These are phyloP conservation scores for Trichoderma koningii DNA, from an alignment of 2,329 filamentous ascomycete genomes.

Conservation along the genomic window DNA sequence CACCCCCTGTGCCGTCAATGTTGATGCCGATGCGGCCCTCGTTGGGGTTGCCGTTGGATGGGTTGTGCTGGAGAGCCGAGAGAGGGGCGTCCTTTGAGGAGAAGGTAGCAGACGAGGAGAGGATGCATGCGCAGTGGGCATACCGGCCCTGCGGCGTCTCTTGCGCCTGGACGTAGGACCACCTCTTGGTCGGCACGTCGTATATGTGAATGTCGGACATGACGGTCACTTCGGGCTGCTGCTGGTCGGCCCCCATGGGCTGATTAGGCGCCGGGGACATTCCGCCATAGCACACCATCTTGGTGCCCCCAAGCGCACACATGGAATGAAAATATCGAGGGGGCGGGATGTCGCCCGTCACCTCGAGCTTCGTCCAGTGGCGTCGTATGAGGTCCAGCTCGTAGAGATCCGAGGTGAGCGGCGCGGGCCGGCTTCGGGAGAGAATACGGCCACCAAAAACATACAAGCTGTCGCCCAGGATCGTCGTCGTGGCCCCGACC, in stretches of 20 bases:
- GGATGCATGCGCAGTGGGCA: conserved; percentile 90
- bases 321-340: conserved; percentile 97
- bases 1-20: conserved; percentile 86
- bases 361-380: conserved; percentile 90
- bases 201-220: conserved; percentile 99
- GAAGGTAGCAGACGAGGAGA: conserved; percentile 86
- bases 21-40: conserved; percentile 85
- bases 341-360: conserved; percentile 80
- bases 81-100: conserved; percentile 80
- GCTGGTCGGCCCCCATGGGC: conserved; percentile 48
- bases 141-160: conserved; percentile 92
- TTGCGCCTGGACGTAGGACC: conserved; percentile 79
- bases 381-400: conserved; percentile 88
- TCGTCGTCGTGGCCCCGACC: conserved; percentile 92
- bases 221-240: conserved; percentile 84
- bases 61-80: conserved; percentile 88
- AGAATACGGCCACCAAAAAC: conserved; percentile 91
- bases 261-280: conserved; percentile 79
- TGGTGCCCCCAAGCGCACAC: conserved; percentile 89
- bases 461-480: conserved; percentile 92
- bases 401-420: conserved; percentile 87
- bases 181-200: conserved; percentile 77
- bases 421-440: conserved; percentile 75
- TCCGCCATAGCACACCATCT: conserved; percentile 95
- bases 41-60: conserved; percentile 77